Evolutionary conservation across 257 asterid species (phyloP).

Genomic region (Solanum sparsipilum): DNA sequence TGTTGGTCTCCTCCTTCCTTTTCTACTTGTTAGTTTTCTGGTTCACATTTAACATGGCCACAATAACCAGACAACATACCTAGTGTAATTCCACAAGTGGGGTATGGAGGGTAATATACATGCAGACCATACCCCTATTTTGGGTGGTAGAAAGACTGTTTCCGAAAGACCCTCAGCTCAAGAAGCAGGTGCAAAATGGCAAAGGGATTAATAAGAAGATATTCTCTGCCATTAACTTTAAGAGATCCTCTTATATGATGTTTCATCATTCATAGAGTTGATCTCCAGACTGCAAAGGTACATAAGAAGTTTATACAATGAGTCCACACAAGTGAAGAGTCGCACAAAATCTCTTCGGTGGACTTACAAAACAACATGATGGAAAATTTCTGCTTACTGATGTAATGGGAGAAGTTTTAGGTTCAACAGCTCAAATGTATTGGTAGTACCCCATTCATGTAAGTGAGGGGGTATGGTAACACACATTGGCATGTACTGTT

Average conservation of each 20-base stretch:
- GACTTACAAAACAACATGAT: not conserved
- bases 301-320: not conserved
- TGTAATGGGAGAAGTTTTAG: not conserved
- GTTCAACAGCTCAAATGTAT: not conserved
- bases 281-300: not conserved
- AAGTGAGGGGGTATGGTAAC: not conserved
- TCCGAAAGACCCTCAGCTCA: not conserved
- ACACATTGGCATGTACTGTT: not conserved
- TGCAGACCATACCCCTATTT: not conserved
- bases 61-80: not conserved
- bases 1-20: not conserved
- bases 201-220: not conserved
- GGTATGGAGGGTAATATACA: not conserved
- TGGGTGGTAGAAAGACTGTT: not conserved
- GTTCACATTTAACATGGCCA: not conserved
- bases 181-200: not conserved
- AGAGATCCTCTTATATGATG: not conserved
- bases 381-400: not conserved
- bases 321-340: not conserved
- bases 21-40: not conserved
- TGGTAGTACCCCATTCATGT: not conserved
- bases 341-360: not conserved
- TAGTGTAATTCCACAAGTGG: not conserved
- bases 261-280: not conserved
- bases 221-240: not conserved